Conservation (phyloP, 768 basidiomycete genomes). For the Botryobasidium botryosum region DNA sequence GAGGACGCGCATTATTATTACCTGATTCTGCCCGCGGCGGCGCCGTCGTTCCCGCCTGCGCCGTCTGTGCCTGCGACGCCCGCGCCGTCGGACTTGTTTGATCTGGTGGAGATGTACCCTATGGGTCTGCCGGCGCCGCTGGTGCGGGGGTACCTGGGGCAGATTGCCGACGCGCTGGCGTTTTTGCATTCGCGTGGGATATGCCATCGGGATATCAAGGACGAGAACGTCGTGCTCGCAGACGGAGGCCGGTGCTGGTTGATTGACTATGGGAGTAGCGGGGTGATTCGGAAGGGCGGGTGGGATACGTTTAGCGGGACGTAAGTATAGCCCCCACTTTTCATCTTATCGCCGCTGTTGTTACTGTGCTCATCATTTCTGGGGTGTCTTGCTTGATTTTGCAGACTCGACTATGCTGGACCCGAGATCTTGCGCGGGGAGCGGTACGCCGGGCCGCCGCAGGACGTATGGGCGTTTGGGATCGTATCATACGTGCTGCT, state of each 20-base stretch:
- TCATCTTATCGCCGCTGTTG: background rate
- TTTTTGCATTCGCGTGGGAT: slow-evolving; percentile 89
- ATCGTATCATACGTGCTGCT: slow-evolving; percentile 93
- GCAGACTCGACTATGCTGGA: slow-evolving; percentile 80
- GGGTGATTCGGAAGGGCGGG: slow-evolving; percentile 61
- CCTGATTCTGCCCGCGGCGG: slow-evolving; percentile 52
- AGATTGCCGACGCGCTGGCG: slow-evolving; percentile 77
- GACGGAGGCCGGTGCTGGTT: slow-evolving; percentile 69
- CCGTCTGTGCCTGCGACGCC: too few species aligned
- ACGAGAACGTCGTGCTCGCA: slow-evolving; percentile 81
- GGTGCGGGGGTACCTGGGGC: slow-evolving; percentile 74
- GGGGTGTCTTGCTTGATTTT: background rate
- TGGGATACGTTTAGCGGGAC: slow-evolving; percentile 92
- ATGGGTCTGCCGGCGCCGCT: slow-evolving; percentile 60
- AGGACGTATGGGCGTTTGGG: slow-evolving; percentile 97
- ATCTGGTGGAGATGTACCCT: slow-evolving; percentile 81
- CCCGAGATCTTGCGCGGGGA: slow-evolving; percentile 94
- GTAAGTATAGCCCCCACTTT: slow-evolving; percentile 31
- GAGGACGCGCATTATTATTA: slow-evolving; percentile 96
- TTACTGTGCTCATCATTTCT: background rate
- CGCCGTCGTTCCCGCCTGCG: slow-evolving; percentile 3
- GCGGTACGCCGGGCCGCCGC: slow-evolving; percentile 87
- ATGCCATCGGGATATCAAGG: slow-evolving; percentile 95
- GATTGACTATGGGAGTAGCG: slow-evolving; percentile 94
- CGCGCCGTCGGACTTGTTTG: slow-evolving; percentile 80